phyloP scores from a whole-genome alignment of 2,329 filamentous ascomycete genomes.

The Xylariaceae sp. region DNA sequence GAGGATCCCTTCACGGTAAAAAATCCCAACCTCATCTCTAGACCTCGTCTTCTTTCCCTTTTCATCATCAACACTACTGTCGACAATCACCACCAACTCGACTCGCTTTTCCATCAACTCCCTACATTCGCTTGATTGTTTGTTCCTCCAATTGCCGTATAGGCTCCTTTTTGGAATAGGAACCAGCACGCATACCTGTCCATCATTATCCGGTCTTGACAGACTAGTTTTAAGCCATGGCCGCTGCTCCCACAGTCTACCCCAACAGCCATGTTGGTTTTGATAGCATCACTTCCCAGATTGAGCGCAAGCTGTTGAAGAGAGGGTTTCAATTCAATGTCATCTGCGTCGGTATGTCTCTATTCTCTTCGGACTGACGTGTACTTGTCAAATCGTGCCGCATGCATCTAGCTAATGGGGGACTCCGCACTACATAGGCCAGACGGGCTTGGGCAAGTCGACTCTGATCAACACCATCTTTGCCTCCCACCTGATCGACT shows the following conservation, averaged over 20 bases:
- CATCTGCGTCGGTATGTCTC: slow-evolving; percentile 91
- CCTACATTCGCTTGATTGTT: slow-evolving; percentile 33
- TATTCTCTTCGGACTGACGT: not conserved
- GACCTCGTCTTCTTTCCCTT: slow-evolving; percentile 18
- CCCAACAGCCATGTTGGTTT: slow-evolving; percentile 99
- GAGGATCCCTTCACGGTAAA: slow-evolving; percentile 37
- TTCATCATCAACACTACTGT: slow-evolving; percentile 13
- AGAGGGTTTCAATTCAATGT: slow-evolving; percentile 99
- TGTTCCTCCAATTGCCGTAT: slow-evolving; percentile 38
- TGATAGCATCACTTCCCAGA: slow-evolving; percentile 99
- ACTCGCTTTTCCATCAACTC: slow-evolving; percentile 12
- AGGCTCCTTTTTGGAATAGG: slow-evolving; percentile 48
- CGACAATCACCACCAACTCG: slow-evolving; percentile 16
- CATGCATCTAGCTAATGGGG: slow-evolving; percentile 39
- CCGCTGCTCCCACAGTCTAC: slow-evolving; percentile 75
- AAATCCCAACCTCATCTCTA: slow-evolving; percentile 31
- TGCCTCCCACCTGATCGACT: slow-evolving; percentile 98
- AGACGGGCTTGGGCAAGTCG: slow-evolving; percentile 98
- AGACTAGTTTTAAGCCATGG: slow-evolving; percentile 57
- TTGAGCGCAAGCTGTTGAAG: slow-evolving; percentile 99
- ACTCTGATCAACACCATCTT: slow-evolving; percentile 99
- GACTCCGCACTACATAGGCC: slow-evolving; percentile 64
- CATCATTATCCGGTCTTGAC: slow-evolving; percentile 38
- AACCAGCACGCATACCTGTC: slow-evolving; percentile 37
- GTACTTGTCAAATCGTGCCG: not conserved